Percentiles rank a stretch among this genome's conserved stretches.
These are phyloP conservation scores for Dryadomyces quercus-mongolicae DNA, from an alignment of 2,329 filamentous ascomycete species.

Conservation along the genomic window DNA sequence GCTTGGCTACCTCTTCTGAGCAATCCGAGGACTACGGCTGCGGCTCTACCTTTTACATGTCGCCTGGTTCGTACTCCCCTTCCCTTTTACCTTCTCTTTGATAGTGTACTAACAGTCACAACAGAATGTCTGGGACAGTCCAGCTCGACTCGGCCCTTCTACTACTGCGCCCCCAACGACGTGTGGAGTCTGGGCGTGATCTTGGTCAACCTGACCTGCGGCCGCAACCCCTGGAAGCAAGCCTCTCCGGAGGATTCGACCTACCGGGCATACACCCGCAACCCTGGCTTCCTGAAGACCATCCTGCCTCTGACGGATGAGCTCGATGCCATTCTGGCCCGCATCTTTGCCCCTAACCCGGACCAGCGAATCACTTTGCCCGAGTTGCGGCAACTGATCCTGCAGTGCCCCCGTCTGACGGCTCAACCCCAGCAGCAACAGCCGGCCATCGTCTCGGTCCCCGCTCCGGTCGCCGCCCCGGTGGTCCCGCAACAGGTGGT, in stretches of 20 bases:
- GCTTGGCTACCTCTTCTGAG: conserved; percentile 74
- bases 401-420: conserved; percentile 66
- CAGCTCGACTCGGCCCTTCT: conserved; percentile 55
- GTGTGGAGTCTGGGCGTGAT: conserved; percentile 98
- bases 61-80: conserved; percentile 54
- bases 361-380: conserved; percentile 68
- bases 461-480: conserved; percentile 24
- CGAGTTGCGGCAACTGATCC: conserved; percentile 67
- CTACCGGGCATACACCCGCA: conserved; percentile 80
- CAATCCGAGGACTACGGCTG: conserved; percentile 92
- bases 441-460: conserved; percentile 14
- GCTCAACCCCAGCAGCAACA: conserved; percentile 14
- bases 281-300: conserved; percentile 76
- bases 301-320: conserved; percentile 87
- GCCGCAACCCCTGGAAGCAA: conserved; percentile 97
- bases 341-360: conserved; percentile 81
- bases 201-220: conserved; percentile 92
- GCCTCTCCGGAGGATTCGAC: conserved; percentile 89
- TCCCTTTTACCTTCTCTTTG: conserved; percentile 5
- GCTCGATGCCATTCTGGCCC: conserved; percentile 73
- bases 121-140: conserved; percentile 85
- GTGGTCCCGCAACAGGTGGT: background rate
- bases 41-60: conserved; percentile 99
- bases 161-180: conserved; percentile 89
- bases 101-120: too few species aligned